Evolutionary conservation across 129 eudicot genomes (phyloP), one percentile per base, ranked within the genome.

Genomic region (Chrysanthemum lavandulifolium): DNA sequence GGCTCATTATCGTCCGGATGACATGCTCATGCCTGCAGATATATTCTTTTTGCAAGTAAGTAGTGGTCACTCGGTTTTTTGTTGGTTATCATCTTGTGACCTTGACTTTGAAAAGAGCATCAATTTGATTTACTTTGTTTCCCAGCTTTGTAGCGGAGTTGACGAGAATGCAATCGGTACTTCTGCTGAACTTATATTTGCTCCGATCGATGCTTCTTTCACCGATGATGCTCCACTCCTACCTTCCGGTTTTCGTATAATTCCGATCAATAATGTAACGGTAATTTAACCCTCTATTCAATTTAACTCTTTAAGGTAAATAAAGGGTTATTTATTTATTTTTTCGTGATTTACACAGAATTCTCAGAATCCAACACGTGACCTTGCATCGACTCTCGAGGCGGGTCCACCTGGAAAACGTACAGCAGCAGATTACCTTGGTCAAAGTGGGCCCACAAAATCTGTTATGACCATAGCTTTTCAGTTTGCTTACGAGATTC

Each of bases 381-480:
- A 94, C 75, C 96, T 94, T 68, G 97, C 99, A 47, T 94, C 97
- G 2, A 80, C 99, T 56, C 97, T 94, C 3, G 99, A 94, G 85
- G 85, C 82, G 58, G 98, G 98, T 29, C 81, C 90, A 2, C 81
- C 92, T 0, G 98, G 92, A 59, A 86, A 69, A 76, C 80, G 88
- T 75, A 65, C 86, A 47, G 60, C 84, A 3, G 82, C 85, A 19
- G 96, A 90, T 52, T 78, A 72, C 65, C 79, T 73, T 12, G 74
- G 76, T 36, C 78, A 73, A 59, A 31, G 79, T 13, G 85, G 84
- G 12, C 76, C 79, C 74, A 74, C 88, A 18, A 90, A 86, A 75
- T 94, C 99, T 1, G 99, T 94, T 16, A 90, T 94, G 99, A 94
- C 99, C 6, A 84, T 94, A 36, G 97, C 99, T 7, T 94, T 94